Base-by-base conservation (phyloP, 129 eudicot species). In the Pseudognaphalium luteoalbum region DNA sequence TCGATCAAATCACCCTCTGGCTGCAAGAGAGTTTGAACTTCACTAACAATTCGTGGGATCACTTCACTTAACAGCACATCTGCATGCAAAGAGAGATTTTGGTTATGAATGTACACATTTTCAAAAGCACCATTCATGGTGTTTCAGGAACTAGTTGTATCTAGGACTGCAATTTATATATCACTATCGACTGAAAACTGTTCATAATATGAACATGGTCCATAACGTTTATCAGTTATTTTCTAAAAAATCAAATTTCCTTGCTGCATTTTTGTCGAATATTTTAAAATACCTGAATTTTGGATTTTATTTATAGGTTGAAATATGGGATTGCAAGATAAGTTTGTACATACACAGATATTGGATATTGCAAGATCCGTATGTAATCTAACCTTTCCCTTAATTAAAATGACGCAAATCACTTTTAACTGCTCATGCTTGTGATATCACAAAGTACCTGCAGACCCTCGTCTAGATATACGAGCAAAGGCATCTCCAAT, bases 381-480 rank as follows among this genome's bases (percentile, higher is more conserved):
- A 56, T 28, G 21, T 73, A 15, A 16, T 4, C 42, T 37, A 12
- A 37, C 69, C 69, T 74, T 59, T 8, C 17, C 44, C 59, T 25
- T 61, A 16, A 28, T 17, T 7, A 11, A 25, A 39, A 42, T 75
- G 3, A 66, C 20, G 35, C 37, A 76, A 32, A 11, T 22, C 9
- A 52, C 25, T 51, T 5, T 17, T 11, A 44, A 33, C 14, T 30
- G 28, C 70, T 60, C 33, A 10, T 70, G 42, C 29, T 68, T 66
- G 74, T 63, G 41, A 68, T 74, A 56, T 66, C 34, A 61, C 29
- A 77, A 14, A 72, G 28, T 87, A 91, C 98, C 98, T 77, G 96
- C 75, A 76, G 98, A 91, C 37, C 98, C 98, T 56, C 97, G 90
- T 52, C 98, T 87, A 82, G 90, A 82, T 59, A 89, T 89, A 65